Percentiles rank a stretch among this genome's conserved stretches.
These are phyloP conservation scores for Calonectria hawksworthii DNA, from an alignment of 2,329 filamentous ascomycete species.

Conservation along the genomic window DNA sequence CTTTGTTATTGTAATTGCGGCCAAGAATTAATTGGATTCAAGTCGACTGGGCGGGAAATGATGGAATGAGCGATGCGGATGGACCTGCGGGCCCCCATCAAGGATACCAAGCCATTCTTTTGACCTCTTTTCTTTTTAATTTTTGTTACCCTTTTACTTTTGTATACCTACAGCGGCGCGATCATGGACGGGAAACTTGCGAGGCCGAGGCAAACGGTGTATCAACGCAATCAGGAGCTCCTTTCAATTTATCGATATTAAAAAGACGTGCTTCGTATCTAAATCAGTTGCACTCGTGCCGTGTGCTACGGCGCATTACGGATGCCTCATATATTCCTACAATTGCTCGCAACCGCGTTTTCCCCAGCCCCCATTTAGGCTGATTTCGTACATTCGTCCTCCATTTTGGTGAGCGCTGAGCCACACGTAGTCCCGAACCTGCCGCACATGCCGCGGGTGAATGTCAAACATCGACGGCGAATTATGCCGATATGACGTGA, in stretches of 20 bases:
- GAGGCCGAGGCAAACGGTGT: conserved; percentile 41
- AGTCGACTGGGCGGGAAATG: neutral
- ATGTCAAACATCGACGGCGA: neutral
- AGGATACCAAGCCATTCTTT: conserved; percentile 20
- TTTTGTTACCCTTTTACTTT: conserved; percentile 35
- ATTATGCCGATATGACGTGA: neutral
- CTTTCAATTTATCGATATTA: conserved; percentile 40
- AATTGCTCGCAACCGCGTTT: neutral
- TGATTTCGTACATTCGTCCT: neutral
- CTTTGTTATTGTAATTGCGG: conserved; percentile 66
- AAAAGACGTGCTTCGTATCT: conserved; percentile 22
- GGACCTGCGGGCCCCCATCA: neutral
- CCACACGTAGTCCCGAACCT: neutral
- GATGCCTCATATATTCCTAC: neutral
- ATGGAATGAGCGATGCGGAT: neutral
- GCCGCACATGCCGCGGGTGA: conserved; percentile 7
- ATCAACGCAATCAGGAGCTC: conserved; percentile 41
- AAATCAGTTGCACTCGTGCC: neutral
- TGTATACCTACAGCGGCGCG: conserved; percentile 36
- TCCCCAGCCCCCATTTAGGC: conserved; percentile 2
- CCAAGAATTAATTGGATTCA: conserved; percentile 57
- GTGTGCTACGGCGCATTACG: neutral
- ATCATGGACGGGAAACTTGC: conserved; percentile 36
- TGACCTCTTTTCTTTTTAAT: conserved; percentile 20
- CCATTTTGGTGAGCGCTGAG: conserved; percentile 10